Base-by-base conservation (phyloP, 129 eudicot species). In the Artemisia annua region DNA sequence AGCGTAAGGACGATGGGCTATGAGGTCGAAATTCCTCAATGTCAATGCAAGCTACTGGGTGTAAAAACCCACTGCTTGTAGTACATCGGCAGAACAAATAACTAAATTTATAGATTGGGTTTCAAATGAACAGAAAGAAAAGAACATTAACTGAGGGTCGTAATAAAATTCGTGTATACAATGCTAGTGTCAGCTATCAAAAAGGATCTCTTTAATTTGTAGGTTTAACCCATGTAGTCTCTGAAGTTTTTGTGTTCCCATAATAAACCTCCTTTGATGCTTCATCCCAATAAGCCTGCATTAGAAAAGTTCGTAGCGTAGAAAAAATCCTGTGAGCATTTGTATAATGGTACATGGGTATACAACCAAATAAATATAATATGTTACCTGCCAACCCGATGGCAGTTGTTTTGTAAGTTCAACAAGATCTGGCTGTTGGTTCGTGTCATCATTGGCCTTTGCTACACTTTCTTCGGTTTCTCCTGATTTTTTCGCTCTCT, bases 231-330 rank as follows among this genome's bases (percentile, higher is more conserved):
- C 18, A 52, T 8, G 57, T 52, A 17, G 98, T 94, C 77, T 87
- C 96, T 0, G 98, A 90, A 20, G 97, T 90, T 32, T 24, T 15
- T 3, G 87, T 50, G 75, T 94, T 90, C 51, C 87, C 97, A 66
- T 94, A 94, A 63, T 94, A 94, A 43, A 94, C 84, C 77, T 88
- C 86, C 88, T 90, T 94, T 5, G 98, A 83, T 11, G 93, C 75
- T 62, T 87, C 98, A 75, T 94, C 98, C 98, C 98, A 88, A 67
- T 84, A 84, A 5, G 85, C 98, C 98, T 92, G 90, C 55, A 48
- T 9, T 20, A 6, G 46, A 3, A 1, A 74, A 51, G 63, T 48
- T n/a, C 51, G 58, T 17, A 58, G 15, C 26, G 7, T 6, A 58
- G 35, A 3, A 58, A 5, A 3, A 58, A 5, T 58, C 48, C 1